Percentiles rank a stretch among this genome's conserved stretches.
Evolutionary conservation across 1,139 yeast genomes (phyloP).

Genomic region (Kodamaea alishanica): DNA sequence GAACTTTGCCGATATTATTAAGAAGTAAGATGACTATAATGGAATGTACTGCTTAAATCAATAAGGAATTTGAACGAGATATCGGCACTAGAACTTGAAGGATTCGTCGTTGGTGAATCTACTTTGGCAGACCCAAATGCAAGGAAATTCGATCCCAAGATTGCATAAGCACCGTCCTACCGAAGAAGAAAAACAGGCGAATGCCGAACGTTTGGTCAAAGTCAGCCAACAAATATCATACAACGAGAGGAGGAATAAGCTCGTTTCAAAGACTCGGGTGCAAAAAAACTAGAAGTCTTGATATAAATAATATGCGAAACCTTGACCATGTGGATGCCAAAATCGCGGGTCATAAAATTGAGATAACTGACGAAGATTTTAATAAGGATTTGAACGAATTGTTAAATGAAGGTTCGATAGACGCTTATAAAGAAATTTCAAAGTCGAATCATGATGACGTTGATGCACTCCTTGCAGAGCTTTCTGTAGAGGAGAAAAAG

Average conservation of each 20-base stretch:
- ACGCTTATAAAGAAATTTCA: no score
- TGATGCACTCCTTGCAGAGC: no score
- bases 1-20: slow-evolving; percentile 28
- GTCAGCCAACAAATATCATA: slow-evolving; percentile 28
- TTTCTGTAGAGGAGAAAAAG: no score
- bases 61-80: slow-evolving; percentile 23
- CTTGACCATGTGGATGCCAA: slow-evolving; percentile 27
- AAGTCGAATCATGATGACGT: no score
- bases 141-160: no score
- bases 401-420: no score
- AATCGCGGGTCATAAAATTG: slow-evolving; percentile 10
- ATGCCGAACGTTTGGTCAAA: slow-evolving; percentile 22
- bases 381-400: no score
- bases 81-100: slow-evolving; percentile 29
- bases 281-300: slow-evolving; percentile 28
- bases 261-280: slow-evolving; percentile 16
- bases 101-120: slow-evolving; percentile 35
- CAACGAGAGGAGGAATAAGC: slow-evolving; percentile 28
- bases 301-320: slow-evolving; percentile 33
- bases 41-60: slow-evolving; percentile 20
- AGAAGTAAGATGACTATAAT: slow-evolving; percentile 28
- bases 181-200: slow-evolving; percentile 27
- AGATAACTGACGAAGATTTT: no score
- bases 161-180: no score
- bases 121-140: slow-evolving; percentile 12